Conservation (phyloP, 371 early-diverging fungal species). For the Dinochytrium kinnereticum region DNA sequence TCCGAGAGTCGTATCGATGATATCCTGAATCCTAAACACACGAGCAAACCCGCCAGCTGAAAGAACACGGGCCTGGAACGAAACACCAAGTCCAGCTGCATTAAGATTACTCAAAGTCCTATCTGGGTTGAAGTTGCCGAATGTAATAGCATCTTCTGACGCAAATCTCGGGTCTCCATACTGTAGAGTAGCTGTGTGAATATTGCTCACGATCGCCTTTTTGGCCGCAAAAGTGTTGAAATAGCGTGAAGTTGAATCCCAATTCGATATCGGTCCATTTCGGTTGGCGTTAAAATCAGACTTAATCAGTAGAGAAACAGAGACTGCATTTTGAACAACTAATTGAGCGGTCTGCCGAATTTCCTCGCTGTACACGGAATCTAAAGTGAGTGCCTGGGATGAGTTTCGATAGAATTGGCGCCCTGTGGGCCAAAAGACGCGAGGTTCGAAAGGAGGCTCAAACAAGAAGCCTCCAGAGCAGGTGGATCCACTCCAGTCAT, state of each 20-base stretch:
- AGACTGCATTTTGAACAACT: slow-evolving; percentile 20
- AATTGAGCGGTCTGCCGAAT: slow-evolving; percentile 33
- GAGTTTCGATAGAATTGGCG: slow-evolving; percentile 33
- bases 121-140: slow-evolving; percentile 36
- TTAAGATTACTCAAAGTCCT: slow-evolving; percentile 31
- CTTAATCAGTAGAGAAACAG: slow-evolving; percentile 37
- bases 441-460: slow-evolving; percentile 28
- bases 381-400: slow-evolving; percentile 23
- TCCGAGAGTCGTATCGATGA: slow-evolving; percentile 32
- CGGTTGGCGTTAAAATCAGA: slow-evolving; percentile 41
- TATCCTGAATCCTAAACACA: slow-evolving; percentile 38
- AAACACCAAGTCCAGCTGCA: slow-evolving; percentile 23
- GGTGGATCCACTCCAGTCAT: slow-evolving; percentile 11
- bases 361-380: slow-evolving; percentile 33
- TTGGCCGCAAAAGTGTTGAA: slow-evolving; percentile 11
- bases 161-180: slow-evolving; percentile 40
- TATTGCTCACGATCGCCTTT: slow-evolving; percentile 18
- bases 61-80: slow-evolving; percentile 44
- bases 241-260: slow-evolving; percentile 3
- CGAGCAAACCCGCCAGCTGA: slow-evolving; percentile 34
- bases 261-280: slow-evolving; percentile 31
- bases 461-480: neutral
- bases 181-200: slow-evolving; percentile 45
- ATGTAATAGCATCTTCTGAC: slow-evolving; percentile 23
- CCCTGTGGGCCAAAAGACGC: slow-evolving; percentile 19